These are phyloP conservation scores for Lentinula raphanica DNA, from an alignment of 768 basidiomycete species.

Conservation along the genomic window DNA sequence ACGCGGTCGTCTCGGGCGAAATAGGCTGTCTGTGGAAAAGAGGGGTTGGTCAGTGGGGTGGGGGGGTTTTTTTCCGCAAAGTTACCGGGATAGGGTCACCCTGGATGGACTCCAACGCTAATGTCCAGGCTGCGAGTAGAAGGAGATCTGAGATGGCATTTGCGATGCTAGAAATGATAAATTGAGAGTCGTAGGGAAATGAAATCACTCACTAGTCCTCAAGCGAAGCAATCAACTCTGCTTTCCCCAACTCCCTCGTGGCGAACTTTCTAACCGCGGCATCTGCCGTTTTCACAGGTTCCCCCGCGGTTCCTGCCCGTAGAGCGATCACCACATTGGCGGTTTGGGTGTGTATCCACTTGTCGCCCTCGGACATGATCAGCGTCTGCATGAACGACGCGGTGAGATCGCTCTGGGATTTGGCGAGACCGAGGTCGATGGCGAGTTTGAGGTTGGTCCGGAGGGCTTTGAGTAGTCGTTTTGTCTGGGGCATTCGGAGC, in stretches of 20 bases:
- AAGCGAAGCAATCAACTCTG: conserved; percentile 69
- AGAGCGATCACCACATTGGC: conserved; percentile 66
- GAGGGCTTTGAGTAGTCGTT: conserved; percentile 65
- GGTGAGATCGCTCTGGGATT: conserved; percentile 76
- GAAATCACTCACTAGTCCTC: conserved; percentile 76
- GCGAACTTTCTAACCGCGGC: conserved; percentile 81
- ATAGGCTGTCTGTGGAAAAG: conserved; percentile 63
- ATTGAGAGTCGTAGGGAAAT: neutral
- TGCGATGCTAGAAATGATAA: conserved; percentile 52
- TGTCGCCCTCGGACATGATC: conserved; percentile 94
- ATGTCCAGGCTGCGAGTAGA: conserved; percentile 77
- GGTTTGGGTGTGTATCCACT: conserved; percentile 76
- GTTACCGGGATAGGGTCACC: conserved; percentile 74
- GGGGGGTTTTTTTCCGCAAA: too few species aligned
- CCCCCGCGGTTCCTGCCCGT: conserved; percentile 57
- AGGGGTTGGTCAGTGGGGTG: too few species aligned
- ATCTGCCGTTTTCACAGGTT: conserved; percentile 73
- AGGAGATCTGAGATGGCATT: conserved; percentile 87
- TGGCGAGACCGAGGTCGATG: conserved; percentile 82
- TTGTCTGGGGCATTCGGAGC: conserved; percentile 50
- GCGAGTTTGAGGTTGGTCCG: conserved; percentile 90
- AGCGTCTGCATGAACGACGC: conserved; percentile 92
- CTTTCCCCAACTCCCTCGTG: conserved; percentile 78
- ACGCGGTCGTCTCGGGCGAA: conserved; percentile 92
- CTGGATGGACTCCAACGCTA: conserved; percentile 50